phyloP scores from a whole-genome alignment of 2,329 filamentous ascomycete species.

The Diplodia mutila region DNA sequence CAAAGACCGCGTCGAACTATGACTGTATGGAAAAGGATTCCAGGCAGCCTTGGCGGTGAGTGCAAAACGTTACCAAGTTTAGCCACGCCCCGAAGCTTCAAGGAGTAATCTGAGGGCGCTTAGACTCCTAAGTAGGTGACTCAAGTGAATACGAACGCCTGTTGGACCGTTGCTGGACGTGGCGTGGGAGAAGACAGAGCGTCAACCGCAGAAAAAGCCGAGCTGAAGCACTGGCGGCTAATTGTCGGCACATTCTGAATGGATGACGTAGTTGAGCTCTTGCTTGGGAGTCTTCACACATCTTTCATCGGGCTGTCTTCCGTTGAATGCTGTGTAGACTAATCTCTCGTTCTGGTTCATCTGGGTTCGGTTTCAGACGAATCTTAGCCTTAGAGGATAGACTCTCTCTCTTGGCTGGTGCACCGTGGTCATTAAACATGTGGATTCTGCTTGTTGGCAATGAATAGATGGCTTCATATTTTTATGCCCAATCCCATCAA shows the following conservation, averaged over 20 bases:
- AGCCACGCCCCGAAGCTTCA: background rate
- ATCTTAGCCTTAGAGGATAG: background rate
- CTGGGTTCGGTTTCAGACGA: background rate
- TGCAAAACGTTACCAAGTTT: background rate
- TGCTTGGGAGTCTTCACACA: background rate
- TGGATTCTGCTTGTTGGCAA: too few species aligned
- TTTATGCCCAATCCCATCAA: background rate
- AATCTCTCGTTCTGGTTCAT: background rate
- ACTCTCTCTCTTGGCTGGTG: too few species aligned
- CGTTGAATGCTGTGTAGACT: background rate
- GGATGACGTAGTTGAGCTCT: background rate
- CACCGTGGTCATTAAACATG: too few species aligned
- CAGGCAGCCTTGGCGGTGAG: background rate
- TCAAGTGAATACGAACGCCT: background rate
- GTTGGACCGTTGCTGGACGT: background rate
- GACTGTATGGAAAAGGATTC: background rate
- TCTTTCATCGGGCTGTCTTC: too few species aligned
- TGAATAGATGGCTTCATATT: background rate
- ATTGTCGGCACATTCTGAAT: background rate
- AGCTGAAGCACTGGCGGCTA: slow-evolving; percentile 5
- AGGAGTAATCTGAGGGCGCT: background rate
- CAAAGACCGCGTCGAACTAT: background rate
- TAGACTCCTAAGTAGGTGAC: background rate
- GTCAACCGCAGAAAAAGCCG: background rate
- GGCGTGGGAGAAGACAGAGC: background rate